Conservation (phyloP, 495 filamentous ascomycete species). For the Tetracladium marchalianum region DNA sequence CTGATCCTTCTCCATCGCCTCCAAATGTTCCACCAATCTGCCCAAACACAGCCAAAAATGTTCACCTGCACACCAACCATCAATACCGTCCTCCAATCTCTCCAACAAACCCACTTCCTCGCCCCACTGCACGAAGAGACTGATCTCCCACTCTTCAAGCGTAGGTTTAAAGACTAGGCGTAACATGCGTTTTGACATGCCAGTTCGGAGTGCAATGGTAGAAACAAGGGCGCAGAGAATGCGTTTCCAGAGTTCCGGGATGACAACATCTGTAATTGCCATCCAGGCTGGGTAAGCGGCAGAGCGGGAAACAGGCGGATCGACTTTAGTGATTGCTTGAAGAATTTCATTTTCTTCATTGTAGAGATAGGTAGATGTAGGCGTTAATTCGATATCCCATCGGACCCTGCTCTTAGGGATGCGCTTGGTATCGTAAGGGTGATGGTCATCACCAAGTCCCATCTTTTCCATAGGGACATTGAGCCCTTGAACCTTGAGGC, state of each 20-base stretch:
- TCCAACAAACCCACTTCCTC: conserved; percentile 35
- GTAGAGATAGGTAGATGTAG: conserved; percentile 47
- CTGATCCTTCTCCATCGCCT: too few relatives aligned
- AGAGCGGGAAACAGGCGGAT: conserved; percentile 17
- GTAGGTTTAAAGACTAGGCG: conserved; percentile 45
- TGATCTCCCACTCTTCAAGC: conserved; percentile 59
- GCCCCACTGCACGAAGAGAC: conserved; percentile 57
- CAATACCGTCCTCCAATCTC: conserved; percentile 23
- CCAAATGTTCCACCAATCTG: neutral
- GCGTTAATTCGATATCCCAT: conserved; percentile 52
- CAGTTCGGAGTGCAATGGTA: conserved; percentile 49
- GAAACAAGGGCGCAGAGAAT: conserved; percentile 48
- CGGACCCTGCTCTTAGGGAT: conserved; percentile 55
- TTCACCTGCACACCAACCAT: conserved; percentile 43
- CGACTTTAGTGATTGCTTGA: neutral
- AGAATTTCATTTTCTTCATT: conserved; percentile 42
- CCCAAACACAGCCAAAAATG: conserved; percentile 58
- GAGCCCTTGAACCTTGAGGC: conserved; percentile 42
- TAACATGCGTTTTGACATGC: conserved; percentile 41
- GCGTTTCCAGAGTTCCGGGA: conserved; percentile 53
- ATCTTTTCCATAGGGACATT: conserved; percentile 58
- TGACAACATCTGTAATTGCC: conserved; percentile 59
- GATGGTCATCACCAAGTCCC: conserved; percentile 53
- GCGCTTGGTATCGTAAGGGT: conserved; percentile 56
- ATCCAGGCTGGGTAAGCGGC: conserved; percentile 60